Evolutionary conservation across 805 yeast genomes (phyloP).

Genomic region (Lipomyces japonicus): DNA sequence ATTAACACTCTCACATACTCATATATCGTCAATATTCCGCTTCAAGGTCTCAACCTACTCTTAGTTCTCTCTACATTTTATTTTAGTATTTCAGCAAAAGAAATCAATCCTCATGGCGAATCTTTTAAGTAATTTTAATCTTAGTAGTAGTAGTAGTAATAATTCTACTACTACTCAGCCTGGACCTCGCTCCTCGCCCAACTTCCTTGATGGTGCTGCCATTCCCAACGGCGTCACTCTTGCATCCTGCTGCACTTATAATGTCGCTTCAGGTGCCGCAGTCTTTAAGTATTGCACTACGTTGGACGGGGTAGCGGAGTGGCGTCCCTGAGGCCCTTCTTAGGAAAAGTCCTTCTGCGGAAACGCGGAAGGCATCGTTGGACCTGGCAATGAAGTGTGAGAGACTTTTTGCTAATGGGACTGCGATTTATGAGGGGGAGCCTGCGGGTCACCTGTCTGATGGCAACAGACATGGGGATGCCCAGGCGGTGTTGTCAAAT

Average conservation of each 20-base stretch:
- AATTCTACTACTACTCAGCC: conserved; percentile 10
- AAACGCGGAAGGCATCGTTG: conserved; percentile 32
- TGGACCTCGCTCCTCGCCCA: conserved; percentile 1
- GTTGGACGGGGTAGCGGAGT: conserved; percentile 33
- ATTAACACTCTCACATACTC: too few species aligned
- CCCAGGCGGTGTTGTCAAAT: neutral
- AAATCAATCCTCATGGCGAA: conserved; percentile 26
- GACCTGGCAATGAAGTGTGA: conserved; percentile 32
- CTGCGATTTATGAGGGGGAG: conserved; percentile 27
- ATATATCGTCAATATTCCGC: too few species aligned
- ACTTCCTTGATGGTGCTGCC: conserved; percentile 12
- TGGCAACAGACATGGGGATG: conserved; percentile 2
- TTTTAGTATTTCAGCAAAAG: too few species aligned
- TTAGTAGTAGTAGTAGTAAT: conserved; percentile 21
- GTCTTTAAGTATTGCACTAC: conserved; percentile 31
- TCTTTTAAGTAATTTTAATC: conserved; percentile 26
- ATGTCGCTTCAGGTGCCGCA: conserved; percentile 26
- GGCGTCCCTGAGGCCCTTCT: conserved; percentile 34
- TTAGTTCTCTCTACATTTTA: too few species aligned
- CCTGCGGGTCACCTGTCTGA: conserved; percentile 1
- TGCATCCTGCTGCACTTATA: conserved; percentile 30
- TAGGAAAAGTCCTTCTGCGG: conserved; percentile 31
- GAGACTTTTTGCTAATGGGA: conserved; percentile 32
- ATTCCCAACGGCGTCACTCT: conserved; percentile 22
- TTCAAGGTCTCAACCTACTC: too few species aligned